Evolutionary conservation across 1,139 yeast species (phyloP).

Genomic region (Petasospora fabianii): DNA sequence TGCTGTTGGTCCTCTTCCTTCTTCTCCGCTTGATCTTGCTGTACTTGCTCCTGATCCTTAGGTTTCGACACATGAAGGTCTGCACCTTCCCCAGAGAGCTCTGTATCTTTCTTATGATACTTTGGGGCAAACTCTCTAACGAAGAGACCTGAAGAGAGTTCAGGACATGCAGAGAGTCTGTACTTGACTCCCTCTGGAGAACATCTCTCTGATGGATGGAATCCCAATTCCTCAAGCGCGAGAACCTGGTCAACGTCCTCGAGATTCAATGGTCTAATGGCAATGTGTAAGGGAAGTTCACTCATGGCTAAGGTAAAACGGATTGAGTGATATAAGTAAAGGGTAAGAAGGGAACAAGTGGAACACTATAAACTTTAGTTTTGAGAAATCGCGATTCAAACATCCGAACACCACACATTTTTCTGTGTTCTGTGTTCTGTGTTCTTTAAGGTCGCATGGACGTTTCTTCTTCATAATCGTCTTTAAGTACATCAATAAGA

Average conservation of each 20-base stretch:
- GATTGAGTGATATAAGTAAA: too few relatives aligned
- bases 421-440: too few relatives aligned
- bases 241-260: conserved; percentile 63
- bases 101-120: conserved; percentile 13
- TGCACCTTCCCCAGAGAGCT: not conserved
- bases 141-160: conserved; percentile 83
- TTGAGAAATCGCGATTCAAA: not conserved
- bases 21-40: too few relatives aligned
- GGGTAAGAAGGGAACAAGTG: too few relatives aligned
- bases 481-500: too few relatives aligned
- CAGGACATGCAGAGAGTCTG: conserved; percentile 81
- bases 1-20: too few relatives aligned
- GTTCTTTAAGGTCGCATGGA: too few relatives aligned
- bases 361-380: too few relatives aligned
- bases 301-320: too few relatives aligned
- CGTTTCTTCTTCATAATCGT: too few relatives aligned
- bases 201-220: conserved; percentile 66
- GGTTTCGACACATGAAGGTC: conserved; percentile 12
- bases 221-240: conserved; percentile 65
- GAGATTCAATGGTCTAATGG: conserved; percentile 75
- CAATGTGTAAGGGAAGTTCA: conserved; percentile 56
- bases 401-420: not conserved
- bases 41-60: conserved; percentile 18
- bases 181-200: conserved; percentile 60
- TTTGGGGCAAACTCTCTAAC: conserved; percentile 53